Conservation (phyloP, 2,329 filamentous ascomycete species). For the Gnomoniopsis smithogilvyi region DNA sequence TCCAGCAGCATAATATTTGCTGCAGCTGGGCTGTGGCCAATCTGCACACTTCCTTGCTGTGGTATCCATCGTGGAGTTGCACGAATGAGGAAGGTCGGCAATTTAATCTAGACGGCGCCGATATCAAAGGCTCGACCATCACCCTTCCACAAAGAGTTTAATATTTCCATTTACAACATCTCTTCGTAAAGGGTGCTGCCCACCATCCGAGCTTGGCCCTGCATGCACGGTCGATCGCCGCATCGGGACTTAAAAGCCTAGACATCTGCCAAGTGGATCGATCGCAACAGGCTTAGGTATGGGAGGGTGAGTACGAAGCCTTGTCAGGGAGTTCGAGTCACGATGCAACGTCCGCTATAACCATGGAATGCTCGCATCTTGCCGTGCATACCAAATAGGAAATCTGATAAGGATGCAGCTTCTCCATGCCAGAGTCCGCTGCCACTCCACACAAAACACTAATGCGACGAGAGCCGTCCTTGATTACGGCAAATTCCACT, state of each 20-base stretch:
- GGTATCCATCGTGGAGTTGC: not conserved
- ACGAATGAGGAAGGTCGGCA: slow-evolving; percentile 4
- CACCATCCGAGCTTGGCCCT: not conserved
- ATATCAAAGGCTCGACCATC: not conserved
- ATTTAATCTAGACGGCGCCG: not conserved
- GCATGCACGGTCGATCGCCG: slow-evolving; percentile 6
- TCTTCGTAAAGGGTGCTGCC: not conserved
- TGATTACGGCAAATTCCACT: not conserved
- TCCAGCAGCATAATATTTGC: not conserved
- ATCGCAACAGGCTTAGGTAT: too few species aligned
- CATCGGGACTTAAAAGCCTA: not conserved
- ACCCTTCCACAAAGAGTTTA: not conserved
- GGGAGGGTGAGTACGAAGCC: not conserved
- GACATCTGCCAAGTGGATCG: not conserved
- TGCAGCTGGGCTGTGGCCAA: not conserved
- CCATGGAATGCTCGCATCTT: not conserved
- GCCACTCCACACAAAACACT: not conserved
- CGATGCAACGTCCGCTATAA: not conserved
- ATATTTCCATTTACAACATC: not conserved
- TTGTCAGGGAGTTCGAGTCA: not conserved
- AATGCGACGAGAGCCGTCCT: not conserved
- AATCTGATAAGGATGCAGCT: not conserved
- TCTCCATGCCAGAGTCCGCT: not conserved
- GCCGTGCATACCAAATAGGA: not conserved
- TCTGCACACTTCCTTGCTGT: not conserved